These are phyloP conservation scores for Pisolithus microcarpus DNA, from an alignment of 768 basidiomycete genomes.

Conservation along the genomic window DNA sequence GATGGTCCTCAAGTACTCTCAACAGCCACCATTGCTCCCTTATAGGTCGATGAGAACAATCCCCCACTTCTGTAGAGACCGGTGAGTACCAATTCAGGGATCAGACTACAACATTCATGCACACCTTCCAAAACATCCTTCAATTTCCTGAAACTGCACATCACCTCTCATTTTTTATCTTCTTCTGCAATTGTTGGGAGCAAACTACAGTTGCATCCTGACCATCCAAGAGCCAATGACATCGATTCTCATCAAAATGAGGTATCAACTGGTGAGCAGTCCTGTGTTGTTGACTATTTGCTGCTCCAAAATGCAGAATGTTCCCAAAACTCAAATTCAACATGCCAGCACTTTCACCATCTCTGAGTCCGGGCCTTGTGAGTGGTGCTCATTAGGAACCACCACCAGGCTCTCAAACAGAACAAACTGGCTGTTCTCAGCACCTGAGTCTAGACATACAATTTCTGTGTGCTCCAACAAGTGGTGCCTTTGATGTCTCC, in stretches of 20 bases:
- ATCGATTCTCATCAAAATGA: background rate
- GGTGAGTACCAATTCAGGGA: background rate
- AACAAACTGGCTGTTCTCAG: background rate
- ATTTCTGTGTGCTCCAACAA: background rate
- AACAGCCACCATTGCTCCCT: no score
- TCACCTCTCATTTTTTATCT: background rate
- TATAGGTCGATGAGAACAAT: slow-evolving; percentile 19
- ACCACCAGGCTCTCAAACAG: background rate
- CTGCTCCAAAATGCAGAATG: background rate
- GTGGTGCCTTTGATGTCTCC: background rate
- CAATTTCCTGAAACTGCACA: background rate
- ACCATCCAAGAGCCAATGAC: slow-evolving; percentile 3
- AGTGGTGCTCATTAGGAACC: background rate
- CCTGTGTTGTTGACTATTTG: background rate
- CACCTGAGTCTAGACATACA: background rate
- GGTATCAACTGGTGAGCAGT: background rate
- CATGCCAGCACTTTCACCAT: no score
- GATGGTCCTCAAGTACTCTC: no score
- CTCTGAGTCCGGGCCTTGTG: no score
- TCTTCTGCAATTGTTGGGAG: slow-evolving; percentile 5
- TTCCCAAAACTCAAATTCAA: background rate
- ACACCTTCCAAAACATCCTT: slow-evolving; percentile 12
- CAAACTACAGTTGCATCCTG: no score
- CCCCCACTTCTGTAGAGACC: slow-evolving; percentile 3
- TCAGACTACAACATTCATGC: slow-evolving; percentile 10